Evolutionary conservation across 2,329 filamentous ascomycete species (phyloP).

Genomic region (Albifimbria verrucaria): DNA sequence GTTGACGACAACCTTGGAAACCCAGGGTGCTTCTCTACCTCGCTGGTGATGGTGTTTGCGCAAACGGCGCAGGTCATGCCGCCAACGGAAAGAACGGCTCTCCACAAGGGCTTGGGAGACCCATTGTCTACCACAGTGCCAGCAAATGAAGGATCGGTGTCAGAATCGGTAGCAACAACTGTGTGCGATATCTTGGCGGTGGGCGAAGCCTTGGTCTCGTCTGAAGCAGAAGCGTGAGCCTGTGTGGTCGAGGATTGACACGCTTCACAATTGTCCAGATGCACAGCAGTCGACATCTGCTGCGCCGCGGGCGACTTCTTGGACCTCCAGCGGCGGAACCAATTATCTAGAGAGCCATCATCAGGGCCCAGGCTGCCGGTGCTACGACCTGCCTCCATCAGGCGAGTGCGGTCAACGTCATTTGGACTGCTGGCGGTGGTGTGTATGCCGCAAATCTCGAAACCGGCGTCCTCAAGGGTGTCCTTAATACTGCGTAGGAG

Average conservation of each 20-base stretch:
- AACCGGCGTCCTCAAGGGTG: constrained; percentile 54
- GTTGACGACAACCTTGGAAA: constrained; percentile 58
- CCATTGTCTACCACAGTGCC: constrained; percentile 10
- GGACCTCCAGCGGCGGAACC: constrained; percentile 28
- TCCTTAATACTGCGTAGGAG: constrained; percentile 39
- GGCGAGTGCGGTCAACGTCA: constrained; percentile 20
- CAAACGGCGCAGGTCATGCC: constrained; percentile 76
- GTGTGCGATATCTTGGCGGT: neutral
- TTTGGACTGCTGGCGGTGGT: constrained; percentile 29
- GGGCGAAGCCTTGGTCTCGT: constrained; percentile 9
- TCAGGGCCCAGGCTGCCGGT: constrained; percentile 15
- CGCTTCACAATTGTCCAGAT: constrained; percentile 35
- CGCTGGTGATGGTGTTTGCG: constrained; percentile 58
- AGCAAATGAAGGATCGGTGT: neutral
- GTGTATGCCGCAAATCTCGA: constrained; percentile 52
- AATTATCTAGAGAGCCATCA: constrained; percentile 21
- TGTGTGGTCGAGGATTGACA: constrained; percentile 20
- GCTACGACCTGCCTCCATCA: constrained; percentile 17
- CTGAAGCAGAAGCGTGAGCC: neutral
- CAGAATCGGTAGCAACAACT: neutral
- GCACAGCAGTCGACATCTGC: constrained; percentile 23
- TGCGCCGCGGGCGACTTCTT: constrained; percentile 17
- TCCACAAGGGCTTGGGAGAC: constrained; percentile 31
- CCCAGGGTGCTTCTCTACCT: constrained; percentile 55
- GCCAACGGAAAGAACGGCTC: constrained; percentile 56